Conservation (phyloP, 2,329 filamentous ascomycete genomes). For the Paecilomyces dactylethromorphus region DNA sequence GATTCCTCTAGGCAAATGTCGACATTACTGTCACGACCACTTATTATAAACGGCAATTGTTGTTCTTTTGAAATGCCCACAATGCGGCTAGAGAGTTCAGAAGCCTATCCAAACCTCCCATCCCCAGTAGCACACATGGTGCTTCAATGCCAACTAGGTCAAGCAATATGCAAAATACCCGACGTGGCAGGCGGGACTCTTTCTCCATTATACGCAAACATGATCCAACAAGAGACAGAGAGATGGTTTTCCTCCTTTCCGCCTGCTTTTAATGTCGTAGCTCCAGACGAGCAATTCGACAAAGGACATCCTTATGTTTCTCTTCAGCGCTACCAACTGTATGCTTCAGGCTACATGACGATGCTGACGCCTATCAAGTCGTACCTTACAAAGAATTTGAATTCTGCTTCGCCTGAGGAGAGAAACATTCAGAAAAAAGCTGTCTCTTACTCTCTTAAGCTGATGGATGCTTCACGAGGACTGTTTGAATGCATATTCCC, state of each 20-base stretch:
- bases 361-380: constrained; percentile 42
- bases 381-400: constrained; percentile 34
- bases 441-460: constrained; percentile 38
- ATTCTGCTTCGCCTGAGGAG: constrained; percentile 23
- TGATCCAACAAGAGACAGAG: constrained; percentile 28
- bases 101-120: constrained; percentile 27
- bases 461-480: constrained; percentile 34
- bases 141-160: constrained; percentile 33
- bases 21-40: constrained; percentile 37
- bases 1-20: constrained; percentile 32
- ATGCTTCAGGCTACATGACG: constrained; percentile 40
- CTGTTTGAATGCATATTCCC: constrained; percentile 39
- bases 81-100: constrained; percentile 25
- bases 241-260: constrained; percentile 41
- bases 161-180: constrained; percentile 18
- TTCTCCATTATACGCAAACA: constrained; percentile 17
- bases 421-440: constrained; percentile 35
- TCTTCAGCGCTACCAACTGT: constrained; percentile 42
- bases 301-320: constrained; percentile 35
- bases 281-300: constrained; percentile 40
- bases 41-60: constrained; percentile 37
- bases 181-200: constrained; percentile 7
- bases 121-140: constrained; percentile 41
- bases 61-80: constrained; percentile 36
- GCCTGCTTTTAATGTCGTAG: constrained; percentile 29